Percentiles rank a stretch among this genome's conserved stretches.
Evolutionary conservation across 768 basidiomycete species (phyloP).

Genomic region (Daedalea quercina): DNA sequence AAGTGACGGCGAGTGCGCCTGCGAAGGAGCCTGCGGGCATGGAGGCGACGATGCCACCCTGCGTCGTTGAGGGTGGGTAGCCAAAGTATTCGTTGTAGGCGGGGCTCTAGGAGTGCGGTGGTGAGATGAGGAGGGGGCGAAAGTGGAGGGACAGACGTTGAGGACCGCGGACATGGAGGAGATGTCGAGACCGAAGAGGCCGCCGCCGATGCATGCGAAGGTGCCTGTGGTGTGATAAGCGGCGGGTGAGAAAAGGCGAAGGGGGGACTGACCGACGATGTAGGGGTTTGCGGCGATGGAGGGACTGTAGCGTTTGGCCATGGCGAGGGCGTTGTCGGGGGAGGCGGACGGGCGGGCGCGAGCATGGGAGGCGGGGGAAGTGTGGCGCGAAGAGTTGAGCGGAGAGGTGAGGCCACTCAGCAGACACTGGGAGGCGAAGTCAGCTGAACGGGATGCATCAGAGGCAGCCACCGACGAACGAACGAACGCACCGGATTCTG

Average conservation of each 20-base stretch:
- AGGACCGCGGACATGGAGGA: conserved; percentile 78
- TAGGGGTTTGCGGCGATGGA: conserved; percentile 62
- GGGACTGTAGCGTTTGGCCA: conserved; percentile 32
- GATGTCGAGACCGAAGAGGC: conserved; percentile 76
- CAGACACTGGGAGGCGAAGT: no score
- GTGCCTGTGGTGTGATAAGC: conserved; percentile 28
- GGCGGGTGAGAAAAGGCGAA: neutral
- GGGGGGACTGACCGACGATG: conserved; percentile 38
- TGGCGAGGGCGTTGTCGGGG: neutral
- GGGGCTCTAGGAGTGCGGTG: conserved; percentile 18
- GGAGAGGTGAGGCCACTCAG: no score
- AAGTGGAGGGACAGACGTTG: conserved; percentile 28
- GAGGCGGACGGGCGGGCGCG: no score
- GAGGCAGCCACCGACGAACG: no score
- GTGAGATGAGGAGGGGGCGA: neutral
- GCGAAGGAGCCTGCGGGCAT: conserved; percentile 76
- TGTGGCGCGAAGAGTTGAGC: no score
- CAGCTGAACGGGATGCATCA: no score
- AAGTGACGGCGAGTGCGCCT: conserved; percentile 61
- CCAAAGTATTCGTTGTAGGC: conserved; percentile 27
- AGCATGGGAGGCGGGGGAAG: no score
- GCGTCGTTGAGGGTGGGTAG: conserved; percentile 42
- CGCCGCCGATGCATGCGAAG: conserved; percentile 81
- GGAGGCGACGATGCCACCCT: conserved; percentile 74
- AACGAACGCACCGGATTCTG: no score